Evolutionary conservation across 768 basidiomycete genomes (phyloP).

Genomic region (Cantharellus anzutake): DNA sequence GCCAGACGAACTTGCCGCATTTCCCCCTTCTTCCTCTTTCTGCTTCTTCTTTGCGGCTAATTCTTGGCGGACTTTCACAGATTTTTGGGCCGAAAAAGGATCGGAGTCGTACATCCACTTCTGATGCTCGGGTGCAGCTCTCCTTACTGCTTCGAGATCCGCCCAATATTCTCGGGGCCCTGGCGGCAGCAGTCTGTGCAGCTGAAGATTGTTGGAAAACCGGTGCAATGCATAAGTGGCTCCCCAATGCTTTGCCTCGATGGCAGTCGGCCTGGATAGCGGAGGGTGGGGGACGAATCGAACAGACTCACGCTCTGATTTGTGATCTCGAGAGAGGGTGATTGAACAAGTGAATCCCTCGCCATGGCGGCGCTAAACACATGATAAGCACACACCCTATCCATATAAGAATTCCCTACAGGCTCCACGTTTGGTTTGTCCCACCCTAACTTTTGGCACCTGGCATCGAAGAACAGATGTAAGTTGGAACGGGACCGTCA

Average conservation of each 20-base stretch:
- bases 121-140: constrained; percentile 42
- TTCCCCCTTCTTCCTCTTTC: constrained; percentile 18
- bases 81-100: constrained; percentile 57
- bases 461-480: constrained; percentile 13
- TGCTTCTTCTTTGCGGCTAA: constrained; percentile 29
- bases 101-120: constrained; percentile 80
- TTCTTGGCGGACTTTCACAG: constrained; percentile 45
- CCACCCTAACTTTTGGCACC: constrained; percentile 83
- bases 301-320: constrained; percentile 48
- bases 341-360: constrained; percentile 36
- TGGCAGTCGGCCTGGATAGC: constrained; percentile 39
- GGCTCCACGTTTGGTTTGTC: constrained; percentile 67
- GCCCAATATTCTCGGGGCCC: constrained; percentile 82
- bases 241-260: constrained; percentile 83
- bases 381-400: neutral
- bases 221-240: constrained; percentile 77
- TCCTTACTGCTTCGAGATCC: constrained; percentile 51
- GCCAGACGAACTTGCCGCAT: neutral
- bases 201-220: constrained; percentile 59
- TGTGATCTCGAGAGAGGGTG: constrained; percentile 51
- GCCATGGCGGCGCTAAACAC: constrained; percentile 7
- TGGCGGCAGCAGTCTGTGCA: constrained; percentile 61
- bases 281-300: constrained; percentile 57
- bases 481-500: neutral
- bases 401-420: constrained; percentile 21